A percentile compares a stretch with the other conserved stretches of the same genome.
These are phyloP conservation scores for Serendipita indica DNA, from an alignment of 768 basidiomycete species.

Conservation along the genomic window DNA sequence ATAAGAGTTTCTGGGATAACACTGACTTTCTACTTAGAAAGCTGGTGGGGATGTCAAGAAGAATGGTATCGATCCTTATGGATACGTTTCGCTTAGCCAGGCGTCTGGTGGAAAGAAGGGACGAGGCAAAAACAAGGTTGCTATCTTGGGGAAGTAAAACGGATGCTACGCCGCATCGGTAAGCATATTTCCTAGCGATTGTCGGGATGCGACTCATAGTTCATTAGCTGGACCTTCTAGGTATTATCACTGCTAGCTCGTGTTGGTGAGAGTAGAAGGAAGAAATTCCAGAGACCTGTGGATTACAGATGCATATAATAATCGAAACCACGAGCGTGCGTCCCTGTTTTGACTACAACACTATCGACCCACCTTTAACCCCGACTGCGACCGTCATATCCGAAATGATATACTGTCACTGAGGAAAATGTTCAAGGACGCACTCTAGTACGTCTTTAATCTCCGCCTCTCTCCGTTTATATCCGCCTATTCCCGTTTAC, in stretches of 20 bases:
- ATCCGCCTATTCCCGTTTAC: too few species aligned
- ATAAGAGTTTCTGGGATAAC: conserved; percentile 2
- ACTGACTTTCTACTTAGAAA: conserved; percentile 37
- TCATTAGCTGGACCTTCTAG: neutral
- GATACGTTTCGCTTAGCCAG: conserved; percentile 73
- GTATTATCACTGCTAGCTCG: neutral
- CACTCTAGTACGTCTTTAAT: too few species aligned
- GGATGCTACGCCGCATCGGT: too few species aligned
- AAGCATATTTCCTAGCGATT: too few species aligned
- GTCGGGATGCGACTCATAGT: neutral
- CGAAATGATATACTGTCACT: too few species aligned
- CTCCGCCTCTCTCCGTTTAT: too few species aligned
- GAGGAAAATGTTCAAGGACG: too few species aligned
- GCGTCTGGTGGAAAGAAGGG: conserved; percentile 52
- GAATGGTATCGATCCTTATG: conserved; percentile 78
- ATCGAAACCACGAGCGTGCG: neutral
- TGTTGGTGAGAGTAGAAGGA: neutral
- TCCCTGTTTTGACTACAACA: too few species aligned
- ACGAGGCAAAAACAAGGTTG: conserved; percentile 17
- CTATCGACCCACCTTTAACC: too few species aligned
- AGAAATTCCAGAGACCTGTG: neutral
- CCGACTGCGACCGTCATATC: too few species aligned
- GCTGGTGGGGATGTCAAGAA: conserved; percentile 91
- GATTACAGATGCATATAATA: neutral
- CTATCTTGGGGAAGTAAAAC: conserved; percentile 2